Conservation (phyloP, 139 green algal genomes). For the Micromonas pusilla region DNA sequence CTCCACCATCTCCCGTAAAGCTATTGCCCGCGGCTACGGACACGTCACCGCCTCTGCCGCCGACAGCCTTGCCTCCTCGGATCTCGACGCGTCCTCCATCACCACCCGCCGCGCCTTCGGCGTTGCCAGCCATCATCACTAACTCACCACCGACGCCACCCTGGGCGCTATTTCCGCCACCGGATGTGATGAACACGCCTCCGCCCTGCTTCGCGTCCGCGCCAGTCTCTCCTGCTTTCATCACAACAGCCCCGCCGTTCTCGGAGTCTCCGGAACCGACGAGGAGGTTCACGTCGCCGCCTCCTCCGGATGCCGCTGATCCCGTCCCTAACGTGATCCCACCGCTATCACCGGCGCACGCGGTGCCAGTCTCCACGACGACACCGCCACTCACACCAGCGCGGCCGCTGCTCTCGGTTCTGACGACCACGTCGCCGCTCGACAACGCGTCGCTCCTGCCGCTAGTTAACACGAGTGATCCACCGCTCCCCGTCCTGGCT, state of each 20-base stretch:
- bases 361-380: constrained; percentile 7
- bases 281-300: constrained; percentile 5
- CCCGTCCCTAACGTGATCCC: constrained; percentile 8
- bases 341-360: not conserved
- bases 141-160: not conserved
- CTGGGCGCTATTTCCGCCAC: not conserved
- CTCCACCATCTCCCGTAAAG: not conserved
- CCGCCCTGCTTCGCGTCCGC: not conserved
- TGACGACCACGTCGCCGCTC: constrained; percentile 10
- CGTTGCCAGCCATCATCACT: not conserved
- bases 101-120: not conserved
- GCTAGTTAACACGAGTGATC: not conserved
- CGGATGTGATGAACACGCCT: not conserved
- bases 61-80: not conserved
- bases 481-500: not conserved
- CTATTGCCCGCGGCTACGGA: not conserved
- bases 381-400: constrained; percentile 12
- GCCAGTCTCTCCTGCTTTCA: constrained; percentile 5
- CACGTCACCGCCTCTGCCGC: constrained; percentile 11
- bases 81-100: constrained; percentile 13
- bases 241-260: not conserved
- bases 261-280: constrained; percentile 21
- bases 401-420: not conserved
- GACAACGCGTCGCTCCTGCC: not conserved
- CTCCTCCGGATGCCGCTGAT: not conserved